Evolutionary conservation across 2,329 filamentous ascomycete genomes (phyloP).

Genomic region (Peltaster fructicola): DNA sequence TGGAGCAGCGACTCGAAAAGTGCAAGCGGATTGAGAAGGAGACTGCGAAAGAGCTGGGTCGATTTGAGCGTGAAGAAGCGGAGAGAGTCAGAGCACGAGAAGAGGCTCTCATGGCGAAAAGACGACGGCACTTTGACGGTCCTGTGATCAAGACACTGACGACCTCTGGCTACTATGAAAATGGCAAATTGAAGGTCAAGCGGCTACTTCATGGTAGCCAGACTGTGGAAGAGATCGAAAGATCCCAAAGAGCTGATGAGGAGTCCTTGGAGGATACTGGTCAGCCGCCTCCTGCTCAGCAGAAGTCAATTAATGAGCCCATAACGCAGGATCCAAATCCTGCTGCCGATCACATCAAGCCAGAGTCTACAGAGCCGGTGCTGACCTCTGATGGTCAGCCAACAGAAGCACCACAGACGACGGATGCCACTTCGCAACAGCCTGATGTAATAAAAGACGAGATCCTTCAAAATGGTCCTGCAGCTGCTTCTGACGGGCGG

Average conservation of each 20-base stretch:
- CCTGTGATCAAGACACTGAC: conserved; percentile 89
- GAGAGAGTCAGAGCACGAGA: conserved; percentile 68
- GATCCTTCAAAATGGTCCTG: no score
- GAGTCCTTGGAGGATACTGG: conserved; percentile 4
- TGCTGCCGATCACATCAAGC: background rate
- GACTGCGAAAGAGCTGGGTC: conserved; percentile 67
- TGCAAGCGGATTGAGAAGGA: conserved; percentile 52
- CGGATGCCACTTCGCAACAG: no score
- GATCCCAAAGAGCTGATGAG: conserved; percentile 7
- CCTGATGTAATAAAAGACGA: no score
- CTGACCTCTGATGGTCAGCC: no score
- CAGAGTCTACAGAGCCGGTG: no score
- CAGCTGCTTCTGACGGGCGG: no score
- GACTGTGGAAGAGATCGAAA: conserved; percentile 12
- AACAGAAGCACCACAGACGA: no score
- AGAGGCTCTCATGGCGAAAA: conserved; percentile 69
- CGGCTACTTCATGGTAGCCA: conserved; percentile 18
- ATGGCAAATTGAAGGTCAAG: conserved; percentile 50
- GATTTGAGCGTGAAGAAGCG: conserved; percentile 88
- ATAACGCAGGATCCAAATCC: background rate
- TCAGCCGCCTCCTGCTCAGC: conserved; percentile 2
- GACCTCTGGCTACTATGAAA: conserved; percentile 67
- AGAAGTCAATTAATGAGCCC: conserved; percentile 1
- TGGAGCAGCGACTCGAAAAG: conserved; percentile 47
- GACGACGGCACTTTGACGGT: conserved; percentile 71